Base-by-base conservation (phyloP, 371 early-diverging fungal genomes). In the Saksenaea oblongispora region DNA sequence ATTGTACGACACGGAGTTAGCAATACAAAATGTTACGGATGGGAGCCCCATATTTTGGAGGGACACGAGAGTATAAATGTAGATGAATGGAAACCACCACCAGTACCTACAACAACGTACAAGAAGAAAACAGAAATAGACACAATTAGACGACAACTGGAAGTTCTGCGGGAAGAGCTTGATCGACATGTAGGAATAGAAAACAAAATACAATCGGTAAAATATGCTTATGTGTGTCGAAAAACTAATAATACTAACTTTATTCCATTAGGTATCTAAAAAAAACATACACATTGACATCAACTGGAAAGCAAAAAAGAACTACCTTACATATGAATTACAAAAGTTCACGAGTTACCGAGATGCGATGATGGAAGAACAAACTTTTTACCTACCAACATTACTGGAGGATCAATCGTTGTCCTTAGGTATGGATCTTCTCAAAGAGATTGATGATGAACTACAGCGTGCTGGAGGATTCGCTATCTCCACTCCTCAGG, bases 231-330 rank as follows among this genome's bases (percentile, higher is more conserved):
- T 27, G n/a, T 11, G 35, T 35, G 34, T 8, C 15, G n/a, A 56
- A 35, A 37, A 56, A n/a, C n/a, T 56, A 17, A 14, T 31, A 31
- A 31, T 31, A 56, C 37, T 4, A 7, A 18, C 5, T 56, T 37
- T 1, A 4, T 17, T 34, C n/a, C 36, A 28, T 22, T 11, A 55
- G 56, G 0, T 55, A 31, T 1, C 31, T 8, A 39, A 28, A 22
- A 5, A 15, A 10, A 26, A 41, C 28, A 41, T 42, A 18, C 65
- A 36, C 13, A 54, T 65, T 17, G 35, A 41, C 18, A 28, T 34
- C 7, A 65, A 65, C 34, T 65, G 65, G 65, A 47, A 28, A 18
- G 24, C 44, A 31, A 59, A 56, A 55, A 65, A 60, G 13, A n/a
- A 22, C 5, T 60, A 55, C 18, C 44, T 65, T 17, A 47, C 35